Conservation (phyloP, 495 filamentous ascomycete species). For the Umbilicaria muhlenbergii region DNA sequence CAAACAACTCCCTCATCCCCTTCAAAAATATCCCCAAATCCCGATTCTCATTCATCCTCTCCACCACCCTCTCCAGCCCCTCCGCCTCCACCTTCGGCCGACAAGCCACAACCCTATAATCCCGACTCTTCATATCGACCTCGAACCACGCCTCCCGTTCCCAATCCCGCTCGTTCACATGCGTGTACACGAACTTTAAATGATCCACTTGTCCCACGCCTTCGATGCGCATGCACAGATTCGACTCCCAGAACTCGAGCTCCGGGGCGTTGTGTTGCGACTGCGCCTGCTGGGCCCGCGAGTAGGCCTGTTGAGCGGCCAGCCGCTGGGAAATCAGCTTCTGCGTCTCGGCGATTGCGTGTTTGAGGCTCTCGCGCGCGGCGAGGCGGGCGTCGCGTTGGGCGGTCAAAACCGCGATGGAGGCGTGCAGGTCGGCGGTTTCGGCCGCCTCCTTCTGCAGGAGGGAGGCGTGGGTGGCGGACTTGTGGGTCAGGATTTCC, state of each 20-base stretch:
- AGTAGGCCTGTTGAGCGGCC: constrained; percentile 44
- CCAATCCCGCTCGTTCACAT: constrained; percentile 77
- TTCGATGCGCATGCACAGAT: constrained; percentile 77
- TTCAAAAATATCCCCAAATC: constrained; percentile 72
- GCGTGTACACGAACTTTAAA: constrained; percentile 82
- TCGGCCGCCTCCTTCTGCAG: constrained; percentile 76
- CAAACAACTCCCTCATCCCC: constrained; percentile 82
- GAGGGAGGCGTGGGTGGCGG: constrained; percentile 60
- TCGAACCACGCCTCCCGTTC: constrained; percentile 88
- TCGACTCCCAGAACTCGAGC: constrained; percentile 87
- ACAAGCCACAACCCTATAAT: constrained; percentile 68
- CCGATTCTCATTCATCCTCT: constrained; percentile 66
- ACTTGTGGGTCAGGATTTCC: constrained; percentile 65
- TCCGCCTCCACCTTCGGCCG: constrained; percentile 66
- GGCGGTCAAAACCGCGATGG: constrained; percentile 56
- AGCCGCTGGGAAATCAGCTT: constrained; percentile 45
- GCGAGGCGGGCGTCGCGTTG: constrained; percentile 63
- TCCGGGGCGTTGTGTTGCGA: constrained; percentile 77
- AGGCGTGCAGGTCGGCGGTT: constrained; percentile 69
- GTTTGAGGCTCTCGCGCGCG: constrained; percentile 54
- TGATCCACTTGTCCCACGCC: constrained; percentile 72
- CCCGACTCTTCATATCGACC: constrained; percentile 59
- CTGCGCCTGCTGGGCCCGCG: constrained; percentile 58
- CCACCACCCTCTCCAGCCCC: constrained; percentile 54
- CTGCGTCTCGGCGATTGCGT: constrained; percentile 68